Evolutionary conservation across 768 basidiomycete species (phyloP), one percentile per base, ranked within the genome.

Genomic region (Suillus subalutaceus): DNA sequence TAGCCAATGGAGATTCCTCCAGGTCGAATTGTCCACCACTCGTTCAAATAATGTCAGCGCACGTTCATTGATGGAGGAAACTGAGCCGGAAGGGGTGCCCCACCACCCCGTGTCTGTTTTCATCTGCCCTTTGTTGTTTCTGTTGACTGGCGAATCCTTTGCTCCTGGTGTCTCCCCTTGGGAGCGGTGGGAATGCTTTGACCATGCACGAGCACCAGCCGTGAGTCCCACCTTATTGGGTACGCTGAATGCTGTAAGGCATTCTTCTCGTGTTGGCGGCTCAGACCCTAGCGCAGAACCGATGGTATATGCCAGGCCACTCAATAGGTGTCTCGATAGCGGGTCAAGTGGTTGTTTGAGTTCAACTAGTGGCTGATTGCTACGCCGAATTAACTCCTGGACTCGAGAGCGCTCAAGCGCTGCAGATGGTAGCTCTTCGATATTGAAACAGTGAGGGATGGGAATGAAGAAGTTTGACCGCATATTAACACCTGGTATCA

Each of bases 1-100:
- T 3, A 90, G 73, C 87, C 86, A 88, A 71, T 90, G 89, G 44
- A 90, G 66, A 74, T 90, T 89, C 62, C 81, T 78, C 89, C 89
- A 90, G 37, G 84, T 84, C 48, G 84, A 84, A 12, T 71, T 71
- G 60, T 82, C 73, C 78, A 85, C 80, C 66, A 90, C 81, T 71
- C 77, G 84, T 78, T 82, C 81, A 66, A 89, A 89, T 46, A 90
- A 66, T 40, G 59, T 69, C 43, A 86, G 70, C 4, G 88, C 83
- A 6, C 78, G 80, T 55, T 82, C 84, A 69, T 90, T 90, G 68
- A 90, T 84, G 3, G 68, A 70, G 0, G 79, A 70, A 30, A 86
- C 83, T 0, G 88, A 81, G 5, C 88, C 89, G 41, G 81, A 81
- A 5, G 88, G 82, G 13, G 71, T 73, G 1, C 87, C 87, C 88